Evolutionary conservation across 2,329 filamentous ascomycete species (phyloP).

Genomic region (Thielaviopsis cerberus): DNA sequence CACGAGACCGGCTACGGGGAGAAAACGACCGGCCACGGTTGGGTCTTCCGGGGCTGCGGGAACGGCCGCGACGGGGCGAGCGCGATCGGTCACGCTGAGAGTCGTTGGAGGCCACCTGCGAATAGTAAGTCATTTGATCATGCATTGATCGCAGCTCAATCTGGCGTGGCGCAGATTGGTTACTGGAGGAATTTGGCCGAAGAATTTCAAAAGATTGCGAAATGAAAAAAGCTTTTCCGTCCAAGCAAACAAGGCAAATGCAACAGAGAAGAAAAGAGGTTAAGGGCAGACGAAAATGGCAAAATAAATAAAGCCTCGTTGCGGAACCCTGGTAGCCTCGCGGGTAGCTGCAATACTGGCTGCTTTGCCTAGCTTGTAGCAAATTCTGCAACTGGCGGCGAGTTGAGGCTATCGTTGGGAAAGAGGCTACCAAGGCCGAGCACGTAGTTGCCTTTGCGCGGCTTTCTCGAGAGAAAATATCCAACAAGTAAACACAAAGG

Average conservation of each 20-base stretch:
- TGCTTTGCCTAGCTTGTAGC: neutral
- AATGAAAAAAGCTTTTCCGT: neutral
- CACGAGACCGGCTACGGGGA: slow-evolving; percentile 55
- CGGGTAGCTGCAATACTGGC: too few relatives aligned
- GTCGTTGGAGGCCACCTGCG: slow-evolving; percentile 14
- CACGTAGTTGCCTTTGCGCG: neutral
- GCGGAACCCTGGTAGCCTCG: too few relatives aligned
- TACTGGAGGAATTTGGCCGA: neutral
- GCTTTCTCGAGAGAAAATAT: neutral
- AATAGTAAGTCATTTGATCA: neutral
- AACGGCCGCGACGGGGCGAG: slow-evolving; percentile 61
- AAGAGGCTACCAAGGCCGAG: neutral
- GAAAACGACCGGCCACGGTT: slow-evolving; percentile 60
- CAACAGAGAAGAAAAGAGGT: neutral
- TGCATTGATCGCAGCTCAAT: neutral
- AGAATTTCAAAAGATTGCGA: neutral
- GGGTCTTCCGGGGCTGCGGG: slow-evolving; percentile 58
- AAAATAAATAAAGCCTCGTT: neutral
- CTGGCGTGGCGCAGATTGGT: neutral
- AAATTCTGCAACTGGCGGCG: neutral
- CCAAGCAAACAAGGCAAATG: neutral
- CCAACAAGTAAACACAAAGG: neutral
- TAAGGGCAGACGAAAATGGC: neutral
- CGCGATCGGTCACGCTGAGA: slow-evolving; percentile 66
- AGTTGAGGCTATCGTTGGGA: neutral